Evolutionary conservation across 257 asterid species (phyloP), one percentile per base, ranked within the genome.

Genomic region (Perilla frutescens): DNA sequence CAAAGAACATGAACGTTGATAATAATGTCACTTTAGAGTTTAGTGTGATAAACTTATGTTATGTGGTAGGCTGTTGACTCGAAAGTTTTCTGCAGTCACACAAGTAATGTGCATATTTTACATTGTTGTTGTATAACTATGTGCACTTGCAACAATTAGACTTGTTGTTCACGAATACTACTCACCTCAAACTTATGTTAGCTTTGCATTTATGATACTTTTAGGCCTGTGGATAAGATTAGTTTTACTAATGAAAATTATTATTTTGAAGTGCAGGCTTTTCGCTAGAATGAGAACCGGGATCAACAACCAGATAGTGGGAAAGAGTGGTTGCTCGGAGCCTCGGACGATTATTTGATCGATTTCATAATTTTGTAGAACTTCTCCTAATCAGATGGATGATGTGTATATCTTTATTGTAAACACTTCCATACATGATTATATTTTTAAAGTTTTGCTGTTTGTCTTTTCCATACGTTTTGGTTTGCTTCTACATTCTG

Each of bases 181-280:
- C n/a, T 56, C 8, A 32, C 15, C 14, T 58, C 43, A 11, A 36
- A 8, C 44, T 12, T 58, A 32, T 32, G 14, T 29, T 7, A 7
- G 59, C 57, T 4, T 2, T 4, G 15, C 66, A 12, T 36, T 59
- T 12, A 36, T 59, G 65, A 36, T 36, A 13, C 2, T 39, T 5
- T 8, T 39, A 3, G 12, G 49, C 13, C 13, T 39, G 66, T 14
- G 12, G 47, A 37, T 13, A 7, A 13, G 31, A 39, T 43, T 34
- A 32, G 37, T 55, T 53, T 31, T n/a, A 55, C 39, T 55, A 29
- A 55, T 8, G 37, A 29, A 26, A 55, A 4, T 11, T 12, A 12
- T 4, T 15, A 15, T 62, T 41, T 37, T 7, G 34, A 62, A 62
- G 36, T 41, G 53, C 53, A 62, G 68, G 68, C 51, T 20, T 41